Evolutionary conservation across 345 rosid species (phyloP), one percentile per base, ranked within the genome.

Genomic region (Psidium friedrichsthalianum): DNA sequence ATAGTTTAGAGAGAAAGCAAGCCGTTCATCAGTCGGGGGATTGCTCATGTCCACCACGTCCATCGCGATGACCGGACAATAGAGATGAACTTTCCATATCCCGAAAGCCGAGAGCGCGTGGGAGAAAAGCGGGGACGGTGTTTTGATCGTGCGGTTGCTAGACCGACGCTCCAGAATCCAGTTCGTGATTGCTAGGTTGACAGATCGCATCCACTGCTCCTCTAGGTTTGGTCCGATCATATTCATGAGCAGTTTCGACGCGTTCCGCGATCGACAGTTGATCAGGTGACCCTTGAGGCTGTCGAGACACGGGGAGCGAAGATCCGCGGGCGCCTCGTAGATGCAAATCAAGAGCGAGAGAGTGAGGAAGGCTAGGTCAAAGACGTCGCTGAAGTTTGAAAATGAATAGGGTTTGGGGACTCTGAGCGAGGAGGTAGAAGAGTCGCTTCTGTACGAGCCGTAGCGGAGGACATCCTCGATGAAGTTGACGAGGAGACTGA

Each of bases 1-100:
- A 87, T 94, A 95, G 74, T 92, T 93, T 21, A 96, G 91, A 40
- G 99, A 94, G 91, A 96, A 96, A 52, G 88, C 87, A 57, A 96
- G 88, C 64, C 92, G 92, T 69, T 96, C 98, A 52, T 93, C 94
- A 51, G 82, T 84, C n/a, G 87, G 83, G 89, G 86, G 84, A 86
- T 91, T 90, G 84, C 91, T 91, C 6, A 93, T 89, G 54, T 86
- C 89, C 87, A 93, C 94, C 25, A 87, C 54, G 47, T 91, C 95
- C 99, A 95, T 94, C 82, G 98, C 98, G 54, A 96, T 92, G 24
- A 95, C 84, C 83, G 98, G 98, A 87, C 98, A 96, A 78, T 94
- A 96, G 2, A 95, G 86, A 18, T 95, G 94, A 84, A 95, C 94
- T 89, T 96, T 96, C 99, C 98, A 96, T 56, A 94, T 85, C 86